Evolutionary conservation across 2,329 filamentous ascomycete genomes (phyloP), one percentile per base, ranked within the genome.

Genomic region (Nemania sp.): DNA sequence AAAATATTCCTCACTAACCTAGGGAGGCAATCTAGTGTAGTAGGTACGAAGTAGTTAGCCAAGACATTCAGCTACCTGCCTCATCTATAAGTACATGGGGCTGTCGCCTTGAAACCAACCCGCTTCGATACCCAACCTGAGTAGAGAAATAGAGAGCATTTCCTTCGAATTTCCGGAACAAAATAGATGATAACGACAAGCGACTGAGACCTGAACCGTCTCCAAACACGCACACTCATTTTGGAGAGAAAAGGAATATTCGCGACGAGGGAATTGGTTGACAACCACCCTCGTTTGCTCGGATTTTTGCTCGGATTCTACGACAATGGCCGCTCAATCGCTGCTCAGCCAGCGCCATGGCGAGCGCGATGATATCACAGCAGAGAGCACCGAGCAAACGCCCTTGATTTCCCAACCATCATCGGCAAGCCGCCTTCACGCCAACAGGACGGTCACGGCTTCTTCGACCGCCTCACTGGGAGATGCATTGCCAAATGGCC

Each of bases 301-400:
- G 25, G 25, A 29, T 13, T 32, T 29, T 29, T 29, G 25, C 25
- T 29, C 25, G 25, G 25, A 29, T 13, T 32, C 29, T 11, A 17
- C 32, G 17, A 59, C 25, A 43, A 65, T 65, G 63, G 45, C 50
- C 9, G 37, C 34, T n/a, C 53, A 49, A 45, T 53, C 42, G 10
- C 34, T 39, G 35, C 6, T 29, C 10, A 32, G 42, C 39, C 35
- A 57, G 46, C 60, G 35, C n/a, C 7, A 50, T 17, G 40, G 35
- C 47, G 29, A 60, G n/a, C n/a, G n/a, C 13, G 50, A 65, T 49
- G 60, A 49, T 2, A 34, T 40, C 51, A 35, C 15, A 2, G 49
- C 15, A 2, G 49, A 56, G 34, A 54, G 21, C 45, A 59, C 47
- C 34, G 63, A 65, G 40, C 57, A 43, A 25, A 65, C 60, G 20